Base-by-base conservation (phyloP, 2,329 filamentous ascomycete species). In the Fusarium palustre region DNA sequence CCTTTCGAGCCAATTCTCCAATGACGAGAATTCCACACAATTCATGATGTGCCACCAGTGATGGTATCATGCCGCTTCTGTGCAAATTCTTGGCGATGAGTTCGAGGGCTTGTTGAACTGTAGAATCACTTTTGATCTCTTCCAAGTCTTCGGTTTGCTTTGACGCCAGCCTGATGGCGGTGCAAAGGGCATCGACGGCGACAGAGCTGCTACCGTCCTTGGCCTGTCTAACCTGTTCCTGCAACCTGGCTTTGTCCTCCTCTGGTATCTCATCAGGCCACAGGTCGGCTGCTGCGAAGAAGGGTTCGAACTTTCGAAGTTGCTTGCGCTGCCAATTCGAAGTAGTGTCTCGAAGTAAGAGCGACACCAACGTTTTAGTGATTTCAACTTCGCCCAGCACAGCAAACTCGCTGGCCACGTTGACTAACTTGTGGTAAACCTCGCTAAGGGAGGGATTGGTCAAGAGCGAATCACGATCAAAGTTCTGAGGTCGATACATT, bases 321-420 rank as follows among this genome's bases (percentile, higher is more conserved):
- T 60, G 55, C 0, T 18, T 18, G 3, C 52, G 62, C 39, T 73
- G 70, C 70, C 70, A 73, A 8, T 50, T n/a, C 2, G 68, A 68
- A 3, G 66, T 54, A 24, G 66, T 70, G 2, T 73, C 48, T 2
- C 48, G 45, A 24, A 73, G 68, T 13, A 73, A 50, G 7, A 73
- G 59, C 31, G 70, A 71, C 18, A 66, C 47, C 24, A 73, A 8
- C 7, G 12, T 36, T 48, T 53, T 63, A 10, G 60, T 47, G 1
- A 48, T 73, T 24, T 48, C 24, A 7, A 73, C 57, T 4, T 64
- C 54, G 9, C 70, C 70, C 3, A 73, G 39, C 7, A 70, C 55
- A 22, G 66, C 69, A 28, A 73, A 73, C 18, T 73, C 68, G 18
- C 60, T 36, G 1, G 71, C 70, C 20, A 73, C 36, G 16, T 48